These are phyloP conservation scores for Zelopaecilomyces penicillatus DNA, from an alignment of 2,329 filamentous ascomycete species.

Conservation along the genomic window DNA sequence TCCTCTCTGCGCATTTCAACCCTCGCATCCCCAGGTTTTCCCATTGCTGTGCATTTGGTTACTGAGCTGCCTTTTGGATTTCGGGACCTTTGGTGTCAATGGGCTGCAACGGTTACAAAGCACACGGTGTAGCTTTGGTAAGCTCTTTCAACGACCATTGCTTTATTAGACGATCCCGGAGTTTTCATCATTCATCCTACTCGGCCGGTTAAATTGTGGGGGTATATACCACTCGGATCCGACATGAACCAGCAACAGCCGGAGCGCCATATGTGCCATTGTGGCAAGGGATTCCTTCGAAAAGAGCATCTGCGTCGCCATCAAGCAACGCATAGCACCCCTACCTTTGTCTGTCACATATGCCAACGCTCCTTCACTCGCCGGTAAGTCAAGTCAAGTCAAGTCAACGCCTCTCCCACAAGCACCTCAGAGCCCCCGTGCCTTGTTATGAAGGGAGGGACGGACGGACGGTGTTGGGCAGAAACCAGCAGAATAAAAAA, in stretches of 20 bases:
- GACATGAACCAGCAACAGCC: conserved; percentile 8
- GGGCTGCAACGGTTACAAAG: too few species aligned
- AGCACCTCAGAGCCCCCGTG: conserved; percentile 1
- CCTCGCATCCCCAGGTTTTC: too few species aligned
- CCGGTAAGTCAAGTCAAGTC: conserved; percentile 21
- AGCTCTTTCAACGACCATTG: too few species aligned
- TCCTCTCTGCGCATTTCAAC: too few species aligned
- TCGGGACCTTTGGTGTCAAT: too few species aligned
- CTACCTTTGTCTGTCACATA: conserved; percentile 26
- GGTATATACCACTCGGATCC: too few species aligned
- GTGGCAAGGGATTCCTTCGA: conserved; percentile 31
- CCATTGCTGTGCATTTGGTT: too few species aligned
- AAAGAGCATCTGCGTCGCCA: conserved; percentile 33
- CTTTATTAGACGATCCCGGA: too few species aligned
- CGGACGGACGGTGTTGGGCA: neutral
- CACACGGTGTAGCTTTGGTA: too few species aligned
- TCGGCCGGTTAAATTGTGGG: too few species aligned
- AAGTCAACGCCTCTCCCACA: neutral
- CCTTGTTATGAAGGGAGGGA: neutral
- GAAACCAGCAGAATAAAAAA: conserved; percentile 1
- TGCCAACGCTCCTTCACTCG: conserved; percentile 31
- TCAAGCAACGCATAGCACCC: conserved; percentile 29
- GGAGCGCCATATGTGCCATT: conserved; percentile 28
- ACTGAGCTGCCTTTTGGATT: too few species aligned
- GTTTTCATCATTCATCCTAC: too few species aligned